A percentile compares a stretch with the other conserved stretches of the same genome.
Conservation (phyloP, 805 yeast species). For the Barnettozyma sucrosica region DNA sequence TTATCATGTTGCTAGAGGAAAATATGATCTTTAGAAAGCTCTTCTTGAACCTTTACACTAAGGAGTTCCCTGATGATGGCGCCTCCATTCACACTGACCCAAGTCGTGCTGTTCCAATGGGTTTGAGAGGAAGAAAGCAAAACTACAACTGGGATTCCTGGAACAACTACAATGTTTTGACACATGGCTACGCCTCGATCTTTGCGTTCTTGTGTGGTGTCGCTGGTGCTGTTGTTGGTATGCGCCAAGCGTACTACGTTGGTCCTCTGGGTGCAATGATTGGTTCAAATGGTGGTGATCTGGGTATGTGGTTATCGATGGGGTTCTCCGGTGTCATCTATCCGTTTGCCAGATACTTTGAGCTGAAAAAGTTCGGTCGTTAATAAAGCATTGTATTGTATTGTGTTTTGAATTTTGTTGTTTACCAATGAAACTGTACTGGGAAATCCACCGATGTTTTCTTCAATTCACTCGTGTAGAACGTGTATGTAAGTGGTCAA, state of each 20-base stretch:
- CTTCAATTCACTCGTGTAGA: neutral
- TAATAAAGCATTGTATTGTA: neutral
- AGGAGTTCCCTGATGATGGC: conserved; percentile 33
- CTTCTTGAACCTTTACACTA: conserved; percentile 36
- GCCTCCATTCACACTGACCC: conserved; percentile 1
- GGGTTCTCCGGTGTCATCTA: conserved; percentile 62
- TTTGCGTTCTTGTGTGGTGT: conserved; percentile 63
- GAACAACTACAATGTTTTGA: conserved; percentile 55
- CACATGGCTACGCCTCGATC: conserved; percentile 69
- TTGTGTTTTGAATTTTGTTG: no score
- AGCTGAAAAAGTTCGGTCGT: conserved; percentile 50
- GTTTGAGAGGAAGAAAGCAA: conserved; percentile 28
- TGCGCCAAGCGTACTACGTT: conserved; percentile 80
- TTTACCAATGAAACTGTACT: neutral
- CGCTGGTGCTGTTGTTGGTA: conserved; percentile 79
- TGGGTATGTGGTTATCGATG: conserved; percentile 77
- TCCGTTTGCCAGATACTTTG: conserved; percentile 61
- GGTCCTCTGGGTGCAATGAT: conserved; percentile 66
- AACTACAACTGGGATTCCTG: conserved; percentile 71
- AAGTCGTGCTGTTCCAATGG: conserved; percentile 6
- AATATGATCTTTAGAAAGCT: conserved; percentile 59
- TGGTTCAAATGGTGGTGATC: conserved; percentile 70
- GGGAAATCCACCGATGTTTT: no score
- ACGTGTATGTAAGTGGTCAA: neutral
- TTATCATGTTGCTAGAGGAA: conserved; percentile 65